Conservation (phyloP, 2,329 filamentous ascomycete species). For the Alternaria sp. region DNA sequence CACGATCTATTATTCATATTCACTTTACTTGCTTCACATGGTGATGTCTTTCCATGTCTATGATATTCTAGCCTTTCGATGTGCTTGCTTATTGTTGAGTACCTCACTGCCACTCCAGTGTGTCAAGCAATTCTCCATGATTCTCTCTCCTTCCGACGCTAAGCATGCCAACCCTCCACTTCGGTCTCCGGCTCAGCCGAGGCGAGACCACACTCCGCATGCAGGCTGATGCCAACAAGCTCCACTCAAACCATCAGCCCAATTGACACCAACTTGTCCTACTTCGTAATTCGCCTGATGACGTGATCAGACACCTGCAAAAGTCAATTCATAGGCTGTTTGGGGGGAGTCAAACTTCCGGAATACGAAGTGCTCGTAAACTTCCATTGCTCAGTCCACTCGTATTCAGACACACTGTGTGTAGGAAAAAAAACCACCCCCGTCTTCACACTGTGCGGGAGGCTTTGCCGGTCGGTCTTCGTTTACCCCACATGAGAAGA, state of each 20-base stretch:
- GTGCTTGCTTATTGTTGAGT: not conserved
- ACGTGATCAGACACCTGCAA: slow-evolving; percentile 3
- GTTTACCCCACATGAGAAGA: not conserved
- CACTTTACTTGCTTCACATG: slow-evolving; percentile 14
- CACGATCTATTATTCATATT: slow-evolving; percentile 28
- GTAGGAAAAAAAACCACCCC: too few species aligned
- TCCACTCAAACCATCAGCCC: slow-evolving; percentile 4
- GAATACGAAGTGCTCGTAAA: not conserved
- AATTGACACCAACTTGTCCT: not conserved
- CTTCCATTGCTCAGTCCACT: not conserved
- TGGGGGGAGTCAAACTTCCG: not conserved
- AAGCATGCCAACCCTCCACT: slow-evolving; percentile 13
- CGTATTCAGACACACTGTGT: not conserved
- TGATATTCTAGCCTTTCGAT: not conserved
- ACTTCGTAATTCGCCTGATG: not conserved
- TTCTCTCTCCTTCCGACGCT: slow-evolving; percentile 18
- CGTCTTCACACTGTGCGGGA: not conserved
- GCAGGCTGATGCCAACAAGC: slow-evolving; percentile 29
- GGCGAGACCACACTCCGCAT: slow-evolving; percentile 22
- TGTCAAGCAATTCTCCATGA: slow-evolving; percentile 18
- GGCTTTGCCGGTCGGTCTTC: not conserved
- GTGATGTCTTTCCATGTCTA: slow-evolving; percentile 11
- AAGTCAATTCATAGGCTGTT: slow-evolving; percentile 11
- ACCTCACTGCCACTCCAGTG: slow-evolving; percentile 10
- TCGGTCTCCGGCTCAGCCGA: slow-evolving; percentile 16